phyloP scores from a whole-genome alignment of 2,329 filamentous ascomycete species.

The Phyllachora maydis region DNA sequence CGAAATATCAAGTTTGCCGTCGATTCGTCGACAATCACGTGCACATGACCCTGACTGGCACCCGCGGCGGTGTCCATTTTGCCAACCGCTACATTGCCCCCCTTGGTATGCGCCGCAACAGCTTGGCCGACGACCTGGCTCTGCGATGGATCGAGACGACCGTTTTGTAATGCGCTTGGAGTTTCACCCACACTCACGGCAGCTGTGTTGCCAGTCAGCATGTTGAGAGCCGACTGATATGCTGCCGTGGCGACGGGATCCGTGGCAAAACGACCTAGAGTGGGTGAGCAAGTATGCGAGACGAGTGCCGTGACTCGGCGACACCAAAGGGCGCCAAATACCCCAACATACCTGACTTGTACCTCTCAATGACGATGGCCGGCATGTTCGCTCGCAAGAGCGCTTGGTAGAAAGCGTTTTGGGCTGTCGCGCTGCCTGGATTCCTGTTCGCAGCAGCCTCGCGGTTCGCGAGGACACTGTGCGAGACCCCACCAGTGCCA shows the following conservation, averaged over 20 bases:
- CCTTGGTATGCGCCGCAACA: constrained; percentile 49
- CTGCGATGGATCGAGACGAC: constrained; percentile 34
- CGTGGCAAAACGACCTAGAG: constrained; percentile 44
- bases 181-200: too few species aligned
- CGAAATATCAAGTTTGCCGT: constrained; percentile 62
- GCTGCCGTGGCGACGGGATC: constrained; percentile 60
- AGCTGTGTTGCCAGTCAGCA: constrained; percentile 15
- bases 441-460: constrained; percentile 91
- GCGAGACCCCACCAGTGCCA: constrained; percentile 23
- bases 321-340: too few species aligned
- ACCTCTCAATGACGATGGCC: constrained; percentile 76
- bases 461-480: constrained; percentile 56
- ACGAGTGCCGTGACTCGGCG: neutral
- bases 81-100: constrained; percentile 34
- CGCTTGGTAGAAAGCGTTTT: constrained; percentile 86
- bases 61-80: constrained; percentile 45
- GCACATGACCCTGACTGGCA: constrained; percentile 65
- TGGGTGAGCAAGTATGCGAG: constrained; percentile 1
- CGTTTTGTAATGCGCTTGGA: too few species aligned
- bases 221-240: constrained; percentile 52
- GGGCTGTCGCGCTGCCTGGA: constrained; percentile 65
- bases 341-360: constrained; percentile 44
- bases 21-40: constrained; percentile 90
- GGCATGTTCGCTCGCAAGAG: constrained; percentile 85
- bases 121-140: constrained; percentile 67